Base-by-base conservation (phyloP, 2,329 filamentous ascomycete genomes). In the Pseudonectria buxi region DNA sequence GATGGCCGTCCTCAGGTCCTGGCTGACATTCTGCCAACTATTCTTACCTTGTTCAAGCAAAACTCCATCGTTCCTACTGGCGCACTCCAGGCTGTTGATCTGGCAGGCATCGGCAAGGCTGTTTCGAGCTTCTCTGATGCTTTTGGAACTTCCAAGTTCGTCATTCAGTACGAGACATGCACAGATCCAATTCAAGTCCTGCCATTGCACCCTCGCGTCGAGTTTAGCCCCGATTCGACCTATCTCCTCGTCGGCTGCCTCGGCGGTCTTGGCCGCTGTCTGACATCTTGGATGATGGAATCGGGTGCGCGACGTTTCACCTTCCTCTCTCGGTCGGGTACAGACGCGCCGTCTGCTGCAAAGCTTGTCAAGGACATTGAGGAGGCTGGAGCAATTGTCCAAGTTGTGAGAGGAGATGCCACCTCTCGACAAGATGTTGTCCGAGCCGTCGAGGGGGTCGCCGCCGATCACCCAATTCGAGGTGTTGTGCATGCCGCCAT, bases 291-390 rank as follows among this genome's bases (percentile, higher is more conserved):
- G 30, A 35, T 49, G 26, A 31, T 32, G 14, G 39, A 36, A 22
- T 32, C 28, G 0, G 57, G 58, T 0, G 53, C 53, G 2, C 47
- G 43, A 6, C 37, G 48, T n/a, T 47, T 62, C 24, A 40, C 51
- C 2, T 51, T 57, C 18, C 33, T 59, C 2, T 51, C 50, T 0
- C 41, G 57, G 9, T 51, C 53, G 1, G 56, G 53, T 2, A 14
- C 35, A 0, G 24, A 45, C 2, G 49, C 39, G 10, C 34, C 44
- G 3, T 27, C 24, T 2, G 53, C 54, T 1, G 40, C 45, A 9
- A 31, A 31, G 9, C 38, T 52, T 0, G 41, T 59, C 7, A 10
- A 41, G 6, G 43, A 50, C 26, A 18, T 56, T 3, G 25, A 39
- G 12, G 29, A 13, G 2, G 28, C 38, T 6, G 51, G 54, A 3